Conservation (phyloP, 2,329 filamentous ascomycete genomes). For the Fusarium equiseti region DNA sequence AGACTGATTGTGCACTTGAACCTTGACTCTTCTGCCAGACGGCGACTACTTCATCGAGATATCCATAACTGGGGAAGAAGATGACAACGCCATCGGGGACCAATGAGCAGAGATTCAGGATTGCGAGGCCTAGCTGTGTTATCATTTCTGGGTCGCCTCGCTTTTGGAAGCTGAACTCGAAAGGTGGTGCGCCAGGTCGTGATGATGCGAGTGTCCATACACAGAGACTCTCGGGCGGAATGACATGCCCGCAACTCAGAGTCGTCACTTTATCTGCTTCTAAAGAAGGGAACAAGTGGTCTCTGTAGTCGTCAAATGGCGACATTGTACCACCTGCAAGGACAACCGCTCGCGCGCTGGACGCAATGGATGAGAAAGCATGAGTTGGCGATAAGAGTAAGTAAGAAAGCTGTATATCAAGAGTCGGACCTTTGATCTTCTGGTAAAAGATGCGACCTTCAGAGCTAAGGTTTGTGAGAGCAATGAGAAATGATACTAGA, state of each 20-base stretch:
- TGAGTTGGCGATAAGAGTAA: slow-evolving; percentile 91
- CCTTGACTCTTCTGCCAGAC: slow-evolving; percentile 66
- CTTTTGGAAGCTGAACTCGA: slow-evolving; percentile 90
- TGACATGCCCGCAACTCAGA: slow-evolving; percentile 94
- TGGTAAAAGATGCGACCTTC: slow-evolving; percentile 76
- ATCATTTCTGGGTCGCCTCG: slow-evolving; percentile 78
- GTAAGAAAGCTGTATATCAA: slow-evolving; percentile 78
- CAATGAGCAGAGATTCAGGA: slow-evolving; percentile 77
- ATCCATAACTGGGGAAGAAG: slow-evolving; percentile 96
- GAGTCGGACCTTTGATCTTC: slow-evolving; percentile 53
- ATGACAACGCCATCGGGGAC: slow-evolving; percentile 92
- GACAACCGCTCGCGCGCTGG: slow-evolving; percentile 86
- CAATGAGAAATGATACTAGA: slow-evolving; percentile 74
- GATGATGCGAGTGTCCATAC: slow-evolving; percentile 75
- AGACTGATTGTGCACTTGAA: slow-evolving; percentile 59
- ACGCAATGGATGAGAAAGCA: slow-evolving; percentile 89
- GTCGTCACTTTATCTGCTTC: slow-evolving; percentile 74
- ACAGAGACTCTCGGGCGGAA: slow-evolving; percentile 83
- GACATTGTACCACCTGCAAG: slow-evolving; percentile 98
- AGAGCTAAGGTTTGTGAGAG: slow-evolving; percentile 86
- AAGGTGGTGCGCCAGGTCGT: slow-evolving; percentile 60
- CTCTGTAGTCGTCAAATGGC: slow-evolving; percentile 89
- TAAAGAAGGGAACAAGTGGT: slow-evolving; percentile 86
- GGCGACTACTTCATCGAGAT: slow-evolving; percentile 79
- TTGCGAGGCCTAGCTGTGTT: slow-evolving; percentile 76